phyloP scores from a whole-genome alignment of 2,329 filamentous ascomycete genomes.

The Kalmusia sp. region DNA sequence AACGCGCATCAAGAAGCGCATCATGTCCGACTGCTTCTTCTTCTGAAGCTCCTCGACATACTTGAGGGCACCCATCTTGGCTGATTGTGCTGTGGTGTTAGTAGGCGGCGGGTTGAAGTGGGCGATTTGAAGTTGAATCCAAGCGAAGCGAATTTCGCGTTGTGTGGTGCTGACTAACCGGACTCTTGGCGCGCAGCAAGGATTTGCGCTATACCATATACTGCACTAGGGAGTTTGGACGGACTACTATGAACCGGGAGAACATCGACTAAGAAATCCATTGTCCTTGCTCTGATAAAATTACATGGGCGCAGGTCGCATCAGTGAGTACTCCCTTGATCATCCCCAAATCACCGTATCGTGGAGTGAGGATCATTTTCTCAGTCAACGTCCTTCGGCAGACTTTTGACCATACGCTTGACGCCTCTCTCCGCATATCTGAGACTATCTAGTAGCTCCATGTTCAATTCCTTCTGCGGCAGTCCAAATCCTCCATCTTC shows the following conservation, averaged over 20 bases:
- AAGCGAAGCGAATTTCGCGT: conserved; percentile 21
- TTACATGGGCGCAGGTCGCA: too few species aligned
- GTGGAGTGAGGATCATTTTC: background rate
- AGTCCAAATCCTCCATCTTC: conserved; percentile 9
- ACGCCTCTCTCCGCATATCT: conserved; percentile 40
- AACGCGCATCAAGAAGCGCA: conserved; percentile 93
- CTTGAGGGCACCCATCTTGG: conserved; percentile 97
- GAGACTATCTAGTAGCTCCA: conserved; percentile 30
- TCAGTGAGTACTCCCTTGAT: too few species aligned
- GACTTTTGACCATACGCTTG: conserved; percentile 40
- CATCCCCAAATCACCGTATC: too few species aligned
- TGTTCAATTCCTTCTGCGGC: conserved; percentile 20
- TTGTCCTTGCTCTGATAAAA: too few species aligned
- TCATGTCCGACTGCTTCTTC: conserved; percentile 99
- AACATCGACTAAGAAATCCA: too few species aligned
- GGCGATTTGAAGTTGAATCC: conserved; percentile 19
- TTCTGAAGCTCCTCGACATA: conserved; percentile 99
- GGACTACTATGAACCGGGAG: too few species aligned
- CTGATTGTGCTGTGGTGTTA: conserved; percentile 41
- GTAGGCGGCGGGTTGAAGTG: conserved; percentile 38
- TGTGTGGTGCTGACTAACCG: conserved; percentile 37
- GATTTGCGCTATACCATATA: background rate
- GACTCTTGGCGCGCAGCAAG: conserved; percentile 20
- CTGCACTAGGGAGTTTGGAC: too few species aligned
- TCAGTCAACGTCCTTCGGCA: conserved; percentile 23